phyloP scores from a whole-genome alignment of 108 stramenopile species.

The Epithemia pelagica region DNA sequence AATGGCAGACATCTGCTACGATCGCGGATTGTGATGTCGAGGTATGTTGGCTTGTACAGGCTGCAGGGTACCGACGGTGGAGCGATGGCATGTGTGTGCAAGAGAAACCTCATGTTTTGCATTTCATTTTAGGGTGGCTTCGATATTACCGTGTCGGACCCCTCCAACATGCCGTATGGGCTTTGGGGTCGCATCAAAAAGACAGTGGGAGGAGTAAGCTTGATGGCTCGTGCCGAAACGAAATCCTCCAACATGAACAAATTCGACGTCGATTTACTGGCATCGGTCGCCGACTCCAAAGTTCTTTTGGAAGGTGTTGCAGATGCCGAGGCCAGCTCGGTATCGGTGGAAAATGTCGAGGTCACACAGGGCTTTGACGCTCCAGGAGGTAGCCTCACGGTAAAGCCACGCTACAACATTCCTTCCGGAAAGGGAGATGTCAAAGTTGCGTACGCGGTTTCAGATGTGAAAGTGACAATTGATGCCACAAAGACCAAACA shows the following conservation, averaged over 20 bases:
- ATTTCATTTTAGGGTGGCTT: not conserved
- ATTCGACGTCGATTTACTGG: conserved; percentile 31
- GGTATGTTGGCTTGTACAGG: not conserved
- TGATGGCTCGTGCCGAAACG: conserved; percentile 29
- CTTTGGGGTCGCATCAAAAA: conserved; percentile 32
- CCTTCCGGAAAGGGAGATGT: conserved; percentile 13
- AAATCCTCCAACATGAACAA: conserved; percentile 13
- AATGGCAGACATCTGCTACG: not conserved
- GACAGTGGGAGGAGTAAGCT: conserved; percentile 6
- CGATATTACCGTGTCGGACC: not conserved
- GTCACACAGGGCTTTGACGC: conserved; percentile 22
- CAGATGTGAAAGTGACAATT: conserved; percentile 13
- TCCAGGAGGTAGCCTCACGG: conserved; percentile 19
- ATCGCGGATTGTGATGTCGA: not conserved
- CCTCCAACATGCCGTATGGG: not conserved
- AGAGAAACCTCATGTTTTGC: too few relatives aligned
- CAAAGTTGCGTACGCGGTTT: conserved; percentile 26
- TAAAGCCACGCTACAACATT: conserved; percentile 36
- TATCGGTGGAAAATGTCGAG: conserved; percentile 24
- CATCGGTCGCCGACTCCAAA: conserved; percentile 12
- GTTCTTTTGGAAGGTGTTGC: conserved; percentile 28
- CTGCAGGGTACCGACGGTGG: too few relatives aligned
- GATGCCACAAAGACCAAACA: conserved; percentile 29
- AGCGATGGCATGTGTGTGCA: too few relatives aligned
- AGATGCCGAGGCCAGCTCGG: conserved; percentile 18